These are phyloP conservation scores for Nymphaea thermarum DNA, from an alignment of 164 flowering plant genomes.

Conservation along the genomic window DNA sequence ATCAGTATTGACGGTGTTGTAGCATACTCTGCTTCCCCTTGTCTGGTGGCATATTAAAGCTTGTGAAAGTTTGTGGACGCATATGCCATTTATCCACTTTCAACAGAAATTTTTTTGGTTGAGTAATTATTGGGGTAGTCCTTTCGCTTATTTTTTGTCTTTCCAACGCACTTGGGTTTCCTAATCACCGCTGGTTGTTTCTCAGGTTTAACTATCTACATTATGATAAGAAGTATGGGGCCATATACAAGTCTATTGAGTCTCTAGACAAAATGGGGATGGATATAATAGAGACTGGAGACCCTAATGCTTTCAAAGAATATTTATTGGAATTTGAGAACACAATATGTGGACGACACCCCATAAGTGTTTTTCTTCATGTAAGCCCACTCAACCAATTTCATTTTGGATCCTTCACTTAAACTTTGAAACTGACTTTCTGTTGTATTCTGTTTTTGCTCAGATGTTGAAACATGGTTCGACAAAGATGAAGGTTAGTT, in stretches of 20 bases:
- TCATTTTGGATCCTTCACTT: too few relatives aligned
- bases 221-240: slow-evolving; percentile 73
- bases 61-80: too few relatives aligned
- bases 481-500: slow-evolving; percentile 60
- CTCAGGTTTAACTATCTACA: slow-evolving; percentile 64
- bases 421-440: neutral
- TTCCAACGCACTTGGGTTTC: neutral
- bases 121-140: too few relatives aligned
- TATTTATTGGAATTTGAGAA: slow-evolving; percentile 69
- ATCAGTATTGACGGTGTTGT: too few relatives aligned
- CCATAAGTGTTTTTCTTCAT: slow-evolving; percentile 87
- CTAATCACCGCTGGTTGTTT: neutral
- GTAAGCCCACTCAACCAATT: slow-evolving; percentile 19
- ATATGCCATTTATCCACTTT: too few relatives aligned
- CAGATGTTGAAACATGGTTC: slow-evolving; percentile 78
- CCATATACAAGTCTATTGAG: slow-evolving; percentile 87
- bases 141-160: too few relatives aligned
- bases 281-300: slow-evolving; percentile 92
- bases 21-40: too few relatives aligned
- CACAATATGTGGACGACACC: slow-evolving; percentile 97
- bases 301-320: slow-evolving; percentile 70
- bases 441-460: neutral
- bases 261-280: slow-evolving; percentile 90
- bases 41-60: too few relatives aligned
- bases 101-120: too few relatives aligned